Conservation (phyloP, 257 asterid species). For the Petunia axillaris region DNA sequence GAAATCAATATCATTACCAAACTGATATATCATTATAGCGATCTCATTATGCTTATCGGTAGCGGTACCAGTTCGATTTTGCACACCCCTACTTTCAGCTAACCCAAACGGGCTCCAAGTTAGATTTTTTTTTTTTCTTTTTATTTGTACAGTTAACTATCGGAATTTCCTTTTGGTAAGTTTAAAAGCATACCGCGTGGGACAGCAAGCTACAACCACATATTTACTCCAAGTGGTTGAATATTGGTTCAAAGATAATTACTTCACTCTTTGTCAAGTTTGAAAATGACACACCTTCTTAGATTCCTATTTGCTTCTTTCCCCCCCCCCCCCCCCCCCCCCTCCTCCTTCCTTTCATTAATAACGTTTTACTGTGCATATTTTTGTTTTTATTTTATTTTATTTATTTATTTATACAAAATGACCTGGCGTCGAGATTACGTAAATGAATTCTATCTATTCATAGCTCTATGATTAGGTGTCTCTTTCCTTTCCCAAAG, state of each 20-base stretch:
- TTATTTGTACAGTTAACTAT: too few relatives aligned
- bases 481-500: constrained; percentile 27
- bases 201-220: constrained; percentile 22
- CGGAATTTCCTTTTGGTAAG: not conserved
- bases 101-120: too few relatives aligned
- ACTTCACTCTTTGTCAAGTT: constrained; percentile 24
- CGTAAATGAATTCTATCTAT: constrained; percentile 28
- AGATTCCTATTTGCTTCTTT: not conserved
- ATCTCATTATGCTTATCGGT: too few relatives aligned
- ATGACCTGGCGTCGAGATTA: constrained; percentile 22
- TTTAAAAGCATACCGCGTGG: constrained; percentile 12
- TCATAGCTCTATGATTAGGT: constrained; percentile 13
- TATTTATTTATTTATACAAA: not conserved
- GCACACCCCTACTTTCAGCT: too few relatives aligned
- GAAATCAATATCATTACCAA: too few relatives aligned
- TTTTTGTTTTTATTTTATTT: not conserved
- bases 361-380: not conserved
- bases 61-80: too few relatives aligned
- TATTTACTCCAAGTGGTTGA: constrained; percentile 13
- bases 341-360: too few relatives aligned
- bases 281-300: constrained; percentile 25
- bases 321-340: too few relatives aligned
- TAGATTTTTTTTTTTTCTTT: too few relatives aligned
- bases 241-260: constrained; percentile 21
- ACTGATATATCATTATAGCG: too few relatives aligned